Base-by-base conservation (phyloP, 2,329 filamentous ascomycete genomes). In the Ceratocystis alfenasii region DNA sequence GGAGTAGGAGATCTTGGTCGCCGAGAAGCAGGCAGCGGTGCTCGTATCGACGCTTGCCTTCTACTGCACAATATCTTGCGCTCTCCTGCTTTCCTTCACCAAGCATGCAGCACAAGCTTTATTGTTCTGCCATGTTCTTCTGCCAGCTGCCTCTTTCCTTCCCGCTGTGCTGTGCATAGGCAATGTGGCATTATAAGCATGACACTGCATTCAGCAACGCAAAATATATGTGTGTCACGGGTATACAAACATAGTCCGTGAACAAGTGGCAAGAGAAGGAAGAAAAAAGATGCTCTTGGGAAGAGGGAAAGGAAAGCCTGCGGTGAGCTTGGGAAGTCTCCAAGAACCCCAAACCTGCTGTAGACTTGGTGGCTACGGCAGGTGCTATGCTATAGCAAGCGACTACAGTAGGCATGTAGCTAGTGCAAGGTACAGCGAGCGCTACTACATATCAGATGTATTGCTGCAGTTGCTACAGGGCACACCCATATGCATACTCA, bases 181-280 rank as follows among this genome's bases (percentile, higher is more conserved):
- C 53, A 59, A 33, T 59, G 53, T 59, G 53, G 28, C 28, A 59
- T 59, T 59, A 33, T 59, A 33, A 33, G 53, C 53, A 33, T 30
- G 53, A 33, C 53, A 59, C 28, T 59, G 53, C 53, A 59, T 59
- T 59, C 53, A 59, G 53, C 53, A 59, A 30, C 28, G 33, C 28
- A 30, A 30, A 59, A n/a, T 5, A 59, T 17, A 57, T 59, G 53
- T 33, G 53, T 25, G 53, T 30, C 28, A 59, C 53, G 7, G 53
- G 6, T 33, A 30, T 30, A 59, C 53, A 59, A 12, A 59, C 22
- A 22, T n/a, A 50, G 22, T 50, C 33, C 33, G 33, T 36, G 20
- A 53, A 53, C 48, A 25, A 22, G 20, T 53, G 20, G 8, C 6
- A 48, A 17, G 20, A 48, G 20, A 17, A n/a, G n/a, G 22, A 17